Base-by-base conservation (phyloP, 208 protist species). In the Crithidia acanthocephali region DNA sequence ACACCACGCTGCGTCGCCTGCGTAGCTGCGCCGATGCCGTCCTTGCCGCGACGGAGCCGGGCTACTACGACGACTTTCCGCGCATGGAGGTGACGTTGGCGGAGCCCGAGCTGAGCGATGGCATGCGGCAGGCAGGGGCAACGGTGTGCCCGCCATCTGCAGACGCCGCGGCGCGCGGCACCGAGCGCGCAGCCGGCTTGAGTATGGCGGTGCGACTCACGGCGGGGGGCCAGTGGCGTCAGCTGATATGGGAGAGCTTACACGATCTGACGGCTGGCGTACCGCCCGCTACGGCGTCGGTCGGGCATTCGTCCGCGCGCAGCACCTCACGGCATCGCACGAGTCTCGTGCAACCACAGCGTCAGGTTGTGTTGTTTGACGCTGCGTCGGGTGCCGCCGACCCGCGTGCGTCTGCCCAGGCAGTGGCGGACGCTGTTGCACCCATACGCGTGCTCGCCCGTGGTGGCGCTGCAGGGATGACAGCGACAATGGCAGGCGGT, bases 51-150 rank as follows among this genome's bases (percentile, higher is more conserved):
- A 72, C 68, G 9, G 58, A 73, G 8, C 70, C 67, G 0, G 50
- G 48, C 22, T 86, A 87, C 55, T 81, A 84, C 69, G 74, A 56
- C 40, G 23, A 42, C 56, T 84, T 83, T 33, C 84, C 84, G 15
- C 35, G 56, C 20, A 74, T 83, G 57, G 71, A 77, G 53, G 71
- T 83, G 60, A 55, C 66, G 42, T 33, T 66, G n/a, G 53, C 32
- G n/a, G 60, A 55, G 48, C 51, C 70, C 30, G 62, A 64, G 55
- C 55, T 76, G 10, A 76, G 70, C 62, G 70, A 62, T 22, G 62
- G 27, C n/a, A 64, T 76, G 61, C 70, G 28, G 33, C 70, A 32
- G 1, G 70, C 70, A 13, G 70, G 70, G 16, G 70, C 70, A 23
- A 57, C 53, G 0, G 52, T 75, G 30, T 35, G 40, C 18, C 30